Evolutionary conservation across 305 asterid genomes (phyloP).

Genomic region (Rubia peregrina): DNA sequence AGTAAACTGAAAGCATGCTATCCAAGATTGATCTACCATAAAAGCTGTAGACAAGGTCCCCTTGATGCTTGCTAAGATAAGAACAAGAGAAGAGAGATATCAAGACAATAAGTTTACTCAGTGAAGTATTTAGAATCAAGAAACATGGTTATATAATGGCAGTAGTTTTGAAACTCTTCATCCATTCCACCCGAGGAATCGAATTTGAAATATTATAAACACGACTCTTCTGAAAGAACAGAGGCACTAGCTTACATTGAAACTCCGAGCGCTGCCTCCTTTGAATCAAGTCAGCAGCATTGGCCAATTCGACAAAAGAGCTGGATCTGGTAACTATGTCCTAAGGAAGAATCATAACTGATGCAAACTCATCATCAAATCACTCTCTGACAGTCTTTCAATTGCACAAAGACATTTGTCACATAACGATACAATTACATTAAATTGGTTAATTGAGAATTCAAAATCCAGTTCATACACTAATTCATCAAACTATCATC

Average conservation of each 20-base stretch:
- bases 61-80: slow-evolving; percentile 56
- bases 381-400: slow-evolving; percentile 8
- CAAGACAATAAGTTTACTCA: slow-evolving; percentile 2
- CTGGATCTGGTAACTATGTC: slow-evolving; percentile 70
- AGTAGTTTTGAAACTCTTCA: too few species aligned
- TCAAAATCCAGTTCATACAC: not conserved
- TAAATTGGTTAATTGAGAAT: too few species aligned
- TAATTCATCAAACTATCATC: not conserved
- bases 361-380: slow-evolving; percentile 33
- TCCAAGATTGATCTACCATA: slow-evolving; percentile 38
- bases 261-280: slow-evolving; percentile 83
- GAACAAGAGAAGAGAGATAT: not conserved
- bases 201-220: too few species aligned
- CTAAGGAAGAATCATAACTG: slow-evolving; percentile 41
- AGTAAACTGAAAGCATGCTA: slow-evolving; percentile 2
- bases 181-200: too few species aligned
- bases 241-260: slow-evolving; percentile 45
- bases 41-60: slow-evolving; percentile 37
- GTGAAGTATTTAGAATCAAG: slow-evolving; percentile 9
- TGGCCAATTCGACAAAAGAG: slow-evolving; percentile 55
- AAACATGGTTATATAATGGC: not conserved
- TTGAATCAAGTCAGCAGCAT: slow-evolving; percentile 88
- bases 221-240: too few species aligned
- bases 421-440: not conserved
- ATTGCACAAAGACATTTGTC: not conserved